Base-by-base conservation (phyloP, 2,329 filamentous ascomycete species). In the Ophiostoma angusticollis region DNA sequence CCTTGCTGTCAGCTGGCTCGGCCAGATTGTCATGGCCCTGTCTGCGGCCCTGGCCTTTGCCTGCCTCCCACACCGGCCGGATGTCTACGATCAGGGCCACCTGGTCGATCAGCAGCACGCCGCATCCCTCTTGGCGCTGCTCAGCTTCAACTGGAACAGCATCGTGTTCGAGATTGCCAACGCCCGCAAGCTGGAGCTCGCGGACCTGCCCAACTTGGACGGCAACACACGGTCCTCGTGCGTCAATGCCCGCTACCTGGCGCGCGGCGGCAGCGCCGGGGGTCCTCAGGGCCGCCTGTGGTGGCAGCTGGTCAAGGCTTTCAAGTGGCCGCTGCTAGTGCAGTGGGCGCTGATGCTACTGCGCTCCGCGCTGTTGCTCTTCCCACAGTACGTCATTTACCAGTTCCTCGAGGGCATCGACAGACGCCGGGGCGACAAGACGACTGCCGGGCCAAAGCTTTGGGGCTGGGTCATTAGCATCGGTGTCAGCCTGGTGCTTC, bases 21-120 rank as follows among this genome's bases (percentile, higher is more conserved):
- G 50, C 4, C 50, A 58, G 32, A 35, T 53, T 3, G 11, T 46
- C 4, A 40, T 48, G 1, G 51, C 53, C 1, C 31, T 54, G 14
- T 32, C 41, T 0, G 47, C 49, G 4, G 41, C 47, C 14, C 35
- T 49, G 7, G 46, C 51, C 5, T 58, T 58, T 23, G 52, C 56
- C 6, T 44, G 45, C 5, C 51, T 58, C 23, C 53, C 52, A 3
- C 54, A 54, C 11, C 55, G 56, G 6, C 56, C 57, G 0, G 54
- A 59, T 39, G 51, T 59, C 23, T 59, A 51, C 37, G 41, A 54
- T 35, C 43, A 46, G 1, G 51, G 49, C 25, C 35, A 33, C 9
- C 40, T 59, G 2, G 57, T 59, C n/a, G 57, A 59, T 40, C 57
- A 58, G 43, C 56, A 59, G 37, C 44, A 55, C 24, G 54, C 56